Evolutionary conservation across 1,139 yeast genomes (phyloP).

Genomic region (Candida frijolesensis): DNA sequence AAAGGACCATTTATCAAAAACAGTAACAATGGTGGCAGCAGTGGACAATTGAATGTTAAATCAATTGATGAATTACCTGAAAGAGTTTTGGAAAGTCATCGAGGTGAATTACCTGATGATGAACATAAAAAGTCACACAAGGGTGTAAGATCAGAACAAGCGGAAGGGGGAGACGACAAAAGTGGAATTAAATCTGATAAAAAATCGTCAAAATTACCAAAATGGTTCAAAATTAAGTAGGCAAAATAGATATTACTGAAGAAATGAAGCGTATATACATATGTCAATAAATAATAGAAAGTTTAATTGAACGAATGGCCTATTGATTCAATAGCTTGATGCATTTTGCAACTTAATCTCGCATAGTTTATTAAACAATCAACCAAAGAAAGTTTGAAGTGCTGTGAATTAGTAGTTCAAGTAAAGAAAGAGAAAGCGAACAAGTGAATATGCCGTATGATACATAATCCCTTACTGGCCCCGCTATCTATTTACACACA

Average conservation of each 20-base stretch:
- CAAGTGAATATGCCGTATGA: no score
- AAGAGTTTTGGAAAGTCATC: slow-evolving; percentile 35
- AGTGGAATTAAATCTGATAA: not conserved
- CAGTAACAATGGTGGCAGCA: slow-evolving; percentile 3
- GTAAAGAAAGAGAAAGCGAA: no score
- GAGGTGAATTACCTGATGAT: slow-evolving; percentile 30
- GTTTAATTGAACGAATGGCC: no score
- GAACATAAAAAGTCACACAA: slow-evolving; percentile 17
- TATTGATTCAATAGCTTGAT: no score
- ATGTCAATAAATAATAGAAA: not conserved
- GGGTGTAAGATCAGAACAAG: slow-evolving; percentile 17
- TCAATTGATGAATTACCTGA: slow-evolving; percentile 41
- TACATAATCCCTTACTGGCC: no score
- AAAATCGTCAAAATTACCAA: slow-evolving; percentile 12
- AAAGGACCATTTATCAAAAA: slow-evolving; percentile 29
- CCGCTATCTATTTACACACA: no score
- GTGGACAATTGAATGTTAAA: slow-evolving; percentile 19
- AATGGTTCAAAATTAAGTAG: slow-evolving; percentile 18
- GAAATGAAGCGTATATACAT: not conserved
- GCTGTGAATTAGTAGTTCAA: no score
- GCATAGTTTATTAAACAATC: no score
- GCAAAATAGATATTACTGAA: slow-evolving; percentile 3
- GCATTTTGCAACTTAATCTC: no score
- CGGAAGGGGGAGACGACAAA: not conserved
- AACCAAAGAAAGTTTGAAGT: no score